These are phyloP conservation scores for Coemansia sp. DNA, from an alignment of 192 early-diverging fungal genomes.

Conservation along the genomic window DNA sequence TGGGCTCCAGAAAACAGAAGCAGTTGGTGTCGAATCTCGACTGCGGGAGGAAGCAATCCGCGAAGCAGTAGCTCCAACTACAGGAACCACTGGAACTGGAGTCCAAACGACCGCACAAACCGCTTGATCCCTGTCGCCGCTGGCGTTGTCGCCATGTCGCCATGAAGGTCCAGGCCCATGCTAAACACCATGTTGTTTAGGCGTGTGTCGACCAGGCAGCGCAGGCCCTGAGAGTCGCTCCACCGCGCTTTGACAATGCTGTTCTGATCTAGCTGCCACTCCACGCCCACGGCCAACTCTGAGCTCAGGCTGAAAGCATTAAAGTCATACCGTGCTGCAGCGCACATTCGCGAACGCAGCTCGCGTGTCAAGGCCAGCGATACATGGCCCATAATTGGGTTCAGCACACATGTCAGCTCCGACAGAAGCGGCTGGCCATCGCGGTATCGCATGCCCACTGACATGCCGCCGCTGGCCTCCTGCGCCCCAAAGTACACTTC, in stretches of 20 bases:
- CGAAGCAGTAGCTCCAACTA: not conserved
- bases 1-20: not conserved
- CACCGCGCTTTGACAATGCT: slow-evolving; percentile 59
- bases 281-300: slow-evolving; percentile 84
- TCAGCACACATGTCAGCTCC: slow-evolving; percentile 71
- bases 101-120: slow-evolving; percentile 43
- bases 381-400: slow-evolving; percentile 93
- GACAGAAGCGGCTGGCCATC: slow-evolving; percentile 53
- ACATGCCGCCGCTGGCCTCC: slow-evolving; percentile 83
- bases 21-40: not conserved
- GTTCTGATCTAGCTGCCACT: slow-evolving; percentile 65
- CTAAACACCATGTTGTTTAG: slow-evolving; percentile 48
- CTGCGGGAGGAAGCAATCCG: not conserved
- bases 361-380: slow-evolving; percentile 80
- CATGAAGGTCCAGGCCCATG: slow-evolving; percentile 32
- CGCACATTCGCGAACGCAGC: slow-evolving; percentile 64
- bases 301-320: slow-evolving; percentile 90
- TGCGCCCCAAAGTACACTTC: slow-evolving; percentile 74
- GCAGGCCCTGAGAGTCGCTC: slow-evolving; percentile 51
- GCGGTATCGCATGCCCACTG: slow-evolving; percentile 70
- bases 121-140: slow-evolving; percentile 20
- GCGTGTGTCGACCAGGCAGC: slow-evolving; percentile 36
- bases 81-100: slow-evolving; percentile 51
- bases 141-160: slow-evolving; percentile 1
- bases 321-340: slow-evolving; percentile 86